Evolutionary conservation across 495 filamentous ascomycete genomes (phyloP).

Genomic region (Penicillium coffeae): DNA sequence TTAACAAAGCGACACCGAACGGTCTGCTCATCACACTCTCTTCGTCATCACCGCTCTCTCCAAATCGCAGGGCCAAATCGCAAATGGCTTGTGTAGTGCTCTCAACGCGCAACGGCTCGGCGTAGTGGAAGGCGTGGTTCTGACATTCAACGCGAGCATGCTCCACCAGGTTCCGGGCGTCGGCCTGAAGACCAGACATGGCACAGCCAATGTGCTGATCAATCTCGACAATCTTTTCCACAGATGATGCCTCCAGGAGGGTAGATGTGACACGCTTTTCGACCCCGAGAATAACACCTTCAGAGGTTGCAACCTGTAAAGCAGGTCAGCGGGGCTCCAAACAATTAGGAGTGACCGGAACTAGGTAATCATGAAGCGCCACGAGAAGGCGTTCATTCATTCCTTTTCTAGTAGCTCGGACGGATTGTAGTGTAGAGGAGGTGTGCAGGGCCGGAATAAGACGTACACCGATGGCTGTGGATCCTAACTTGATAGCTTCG

Average conservation of each 20-base stretch:
- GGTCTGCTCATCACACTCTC: constrained; percentile 97
- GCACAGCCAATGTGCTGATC: constrained; percentile 97
- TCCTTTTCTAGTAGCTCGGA: not conserved
- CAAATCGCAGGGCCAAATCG: constrained; percentile 92
- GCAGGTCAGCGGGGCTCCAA: constrained; percentile 11
- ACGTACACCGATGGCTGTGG: constrained; percentile 90
- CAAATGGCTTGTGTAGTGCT: constrained; percentile 98
- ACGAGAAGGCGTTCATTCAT: not conserved
- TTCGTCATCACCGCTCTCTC: constrained; percentile 95
- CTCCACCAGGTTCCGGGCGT: constrained; percentile 93
- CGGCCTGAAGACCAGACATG: constrained; percentile 95
- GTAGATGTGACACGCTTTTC: constrained; percentile 98
- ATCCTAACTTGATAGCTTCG: constrained; percentile 99
- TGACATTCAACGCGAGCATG: constrained; percentile 97
- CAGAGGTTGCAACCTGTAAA: constrained; percentile 74
- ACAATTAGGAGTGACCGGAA: not conserved
- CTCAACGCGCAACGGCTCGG: constrained; percentile 89
- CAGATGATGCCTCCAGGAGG: constrained; percentile 91
- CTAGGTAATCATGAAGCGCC: not conserved
- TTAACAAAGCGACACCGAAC: constrained; percentile 93
- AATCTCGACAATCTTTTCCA: constrained; percentile 99
- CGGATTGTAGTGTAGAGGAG: constrained; percentile 1
- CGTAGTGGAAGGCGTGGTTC: constrained; percentile 95
- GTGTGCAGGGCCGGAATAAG: constrained; percentile 2
- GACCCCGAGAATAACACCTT: constrained; percentile 92